Base-by-base conservation (phyloP, 2,329 filamentous ascomycete genomes). In the Ceratocystis cacaofunesta region DNA sequence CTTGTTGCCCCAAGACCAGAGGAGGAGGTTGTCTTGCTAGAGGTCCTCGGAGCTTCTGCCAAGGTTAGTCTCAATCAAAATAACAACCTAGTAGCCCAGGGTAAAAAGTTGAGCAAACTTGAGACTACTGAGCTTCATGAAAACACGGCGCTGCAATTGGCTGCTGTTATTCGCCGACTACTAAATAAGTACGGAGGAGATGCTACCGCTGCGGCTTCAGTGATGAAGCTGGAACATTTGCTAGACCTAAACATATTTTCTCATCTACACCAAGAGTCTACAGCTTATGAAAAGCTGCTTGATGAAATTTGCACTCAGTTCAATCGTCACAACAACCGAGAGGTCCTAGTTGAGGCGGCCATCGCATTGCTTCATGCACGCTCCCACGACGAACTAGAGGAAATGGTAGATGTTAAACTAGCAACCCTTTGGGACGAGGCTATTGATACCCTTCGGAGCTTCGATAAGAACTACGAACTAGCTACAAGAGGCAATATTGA, bases 231-330 rank as follows among this genome's bases (percentile, higher is more conserved):
- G 55, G 90, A 95, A 72, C 90, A 92, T 72, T 84, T 89, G 48
- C 84, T 99, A 25, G 89, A 96, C 69, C 81, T 96, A 0, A 88
- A 92, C 50, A 83, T 92, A 25, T 95, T 97, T 72, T 87, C 92
- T 72, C 89, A 95, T 71, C 78, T 97, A 46, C 87, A 92, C 63
- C 91, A 96, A 73, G 90, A 95, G 69, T 85, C 90, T 0, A 86
- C 87, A 1, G 87, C 85, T 1, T 95, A 95, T 72, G 84, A 86
- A 5, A 85, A 87, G 25, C 78, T 97, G 36, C 79, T 99, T 1
- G 91, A 96, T 70, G 92, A 96, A 71, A 90, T 97, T 70, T 91
- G 89, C 74, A 90, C 90, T 66, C 94, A 99, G 71, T 97, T 99
- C 76, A 85, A 88, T 70, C 85, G 90, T n/a, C 94, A 99, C 72